Conservation (phyloP, 805 yeast genomes). For the Yamadazyma scolyti region DNA sequence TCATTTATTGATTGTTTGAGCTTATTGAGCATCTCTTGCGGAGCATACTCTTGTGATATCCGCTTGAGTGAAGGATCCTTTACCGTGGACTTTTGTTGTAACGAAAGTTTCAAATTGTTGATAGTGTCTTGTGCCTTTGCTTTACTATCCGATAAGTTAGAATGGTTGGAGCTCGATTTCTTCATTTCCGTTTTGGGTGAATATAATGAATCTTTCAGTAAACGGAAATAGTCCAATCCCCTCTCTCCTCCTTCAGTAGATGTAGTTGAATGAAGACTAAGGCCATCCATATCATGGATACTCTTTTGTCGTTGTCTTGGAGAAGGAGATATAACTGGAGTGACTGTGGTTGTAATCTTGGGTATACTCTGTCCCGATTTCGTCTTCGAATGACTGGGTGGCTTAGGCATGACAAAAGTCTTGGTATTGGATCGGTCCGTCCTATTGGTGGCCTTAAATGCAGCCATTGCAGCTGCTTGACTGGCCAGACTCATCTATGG, state of each 20-base stretch:
- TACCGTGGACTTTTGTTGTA: conserved; percentile 5
- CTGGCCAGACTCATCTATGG: conserved; percentile 20
- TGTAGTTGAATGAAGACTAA: too few relatives aligned
- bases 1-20: conserved; percentile 23
- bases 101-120: conserved; percentile 7
- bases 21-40: conserved; percentile 22
- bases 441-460: conserved; percentile 24
- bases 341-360: too few relatives aligned
- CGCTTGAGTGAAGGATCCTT: conserved; percentile 8
- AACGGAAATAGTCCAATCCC: conserved; percentile 5
- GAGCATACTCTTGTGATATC: conserved; percentile 10
- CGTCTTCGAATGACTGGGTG: conserved; percentile 1
- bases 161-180: conserved; percentile 9
- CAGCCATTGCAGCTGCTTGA: conserved; percentile 44
- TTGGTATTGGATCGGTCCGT: background rate
- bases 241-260: too few relatives aligned
- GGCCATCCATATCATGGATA: conserved; percentile 10
- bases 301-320: conserved; percentile 1
- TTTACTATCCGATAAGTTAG: conserved; percentile 9
- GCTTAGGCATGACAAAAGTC: background rate
- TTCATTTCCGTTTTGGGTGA: conserved; percentile 1
- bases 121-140: conserved; percentile 13
- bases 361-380: too few relatives aligned
- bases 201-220: conserved; percentile 4
- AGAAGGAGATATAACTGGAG: too few relatives aligned